A percentile compares a stretch with the other conserved stretches of the same genome.
phyloP scores from a whole-genome alignment of 345 rosid genomes.

The Acer campestre region DNA sequence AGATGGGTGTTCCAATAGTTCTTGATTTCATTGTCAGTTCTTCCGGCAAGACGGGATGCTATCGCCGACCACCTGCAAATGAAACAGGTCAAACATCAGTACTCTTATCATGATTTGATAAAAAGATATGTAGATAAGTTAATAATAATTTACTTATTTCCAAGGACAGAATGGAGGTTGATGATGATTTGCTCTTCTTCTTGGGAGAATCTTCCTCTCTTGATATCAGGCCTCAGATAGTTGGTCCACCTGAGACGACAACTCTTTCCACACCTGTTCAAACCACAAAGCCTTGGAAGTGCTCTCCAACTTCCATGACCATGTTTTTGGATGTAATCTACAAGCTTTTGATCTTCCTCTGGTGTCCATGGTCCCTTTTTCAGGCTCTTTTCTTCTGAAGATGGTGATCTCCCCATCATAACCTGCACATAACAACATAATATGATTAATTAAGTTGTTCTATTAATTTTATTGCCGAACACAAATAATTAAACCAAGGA shows the following conservation, averaged over 20 bases:
- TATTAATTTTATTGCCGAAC: neutral
- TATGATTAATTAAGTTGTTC: neutral
- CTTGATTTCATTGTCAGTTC: conserved; percentile 80
- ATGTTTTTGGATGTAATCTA: conserved; percentile 50
- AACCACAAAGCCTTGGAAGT: conserved; percentile 69
- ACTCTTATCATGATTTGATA: no score
- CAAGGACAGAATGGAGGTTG: conserved; percentile 67
- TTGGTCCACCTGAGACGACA: conserved; percentile 83
- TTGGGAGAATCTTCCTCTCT: conserved; percentile 67
- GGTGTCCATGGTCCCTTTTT: conserved; percentile 87
- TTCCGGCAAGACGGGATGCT: conserved; percentile 71
- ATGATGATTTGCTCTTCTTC: conserved; percentile 77
- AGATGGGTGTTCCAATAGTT: conserved; percentile 85
- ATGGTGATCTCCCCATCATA: conserved; percentile 38
- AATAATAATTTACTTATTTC: conserved; percentile 59
- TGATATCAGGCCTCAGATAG: conserved; percentile 79
- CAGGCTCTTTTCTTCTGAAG: conserved; percentile 48
- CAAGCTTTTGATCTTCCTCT: conserved; percentile 62
- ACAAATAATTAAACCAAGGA: no score
- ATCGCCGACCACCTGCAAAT: conserved; percentile 74
- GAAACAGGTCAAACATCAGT: neutral
- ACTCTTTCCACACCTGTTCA: conserved; percentile 83
- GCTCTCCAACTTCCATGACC: conserved; percentile 90
- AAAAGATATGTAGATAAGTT: neutral
- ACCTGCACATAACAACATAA: conserved; percentile 13